These are phyloP conservation scores for Lizonia empirigonia DNA, from an alignment of 2,329 filamentous ascomycete genomes.

Conservation along the genomic window DNA sequence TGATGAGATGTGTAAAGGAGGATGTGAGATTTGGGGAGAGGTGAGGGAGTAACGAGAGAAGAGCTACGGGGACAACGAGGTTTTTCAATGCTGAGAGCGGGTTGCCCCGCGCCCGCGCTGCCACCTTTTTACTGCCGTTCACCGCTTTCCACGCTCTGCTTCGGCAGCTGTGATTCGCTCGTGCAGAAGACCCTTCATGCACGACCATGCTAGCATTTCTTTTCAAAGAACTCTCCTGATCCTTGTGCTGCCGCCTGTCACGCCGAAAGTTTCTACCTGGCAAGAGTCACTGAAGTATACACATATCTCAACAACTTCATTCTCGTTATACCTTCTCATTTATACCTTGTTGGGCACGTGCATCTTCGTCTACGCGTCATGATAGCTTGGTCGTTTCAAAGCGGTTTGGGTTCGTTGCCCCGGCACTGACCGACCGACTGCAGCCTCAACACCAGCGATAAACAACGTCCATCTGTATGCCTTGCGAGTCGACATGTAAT, in stretches of 20 bases:
- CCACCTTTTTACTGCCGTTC: slow-evolving; percentile 10
- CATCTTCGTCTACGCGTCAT: slow-evolving; percentile 10
- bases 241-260: not conserved
- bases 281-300: not conserved
- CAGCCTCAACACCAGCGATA: not conserved
- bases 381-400: slow-evolving; percentile 13
- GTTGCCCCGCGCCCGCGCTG: slow-evolving; percentile 9
- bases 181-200: slow-evolving; percentile 12
- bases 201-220: slow-evolving; percentile 8
- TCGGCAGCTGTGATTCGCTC: slow-evolving; percentile 17
- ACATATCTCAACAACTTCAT: not conserved
- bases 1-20: slow-evolving; percentile 45
- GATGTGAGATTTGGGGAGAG: slow-evolving; percentile 16
- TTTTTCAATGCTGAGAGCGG: slow-evolving; percentile 17
- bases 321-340: not conserved
- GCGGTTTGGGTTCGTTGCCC: slow-evolving; percentile 6
- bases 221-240: slow-evolving; percentile 6
- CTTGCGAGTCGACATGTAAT: too few species aligned
- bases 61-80: slow-evolving; percentile 21
- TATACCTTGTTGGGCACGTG: not conserved
- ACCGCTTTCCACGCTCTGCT: not conserved
- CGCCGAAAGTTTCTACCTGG: not conserved
- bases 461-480: too few species aligned
- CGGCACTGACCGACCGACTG: not conserved
- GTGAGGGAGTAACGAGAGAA: slow-evolving; percentile 22